These are phyloP conservation scores for Polysphondylium violaceum DNA, from an alignment of 78 protist species.

Conservation along the genomic window DNA sequence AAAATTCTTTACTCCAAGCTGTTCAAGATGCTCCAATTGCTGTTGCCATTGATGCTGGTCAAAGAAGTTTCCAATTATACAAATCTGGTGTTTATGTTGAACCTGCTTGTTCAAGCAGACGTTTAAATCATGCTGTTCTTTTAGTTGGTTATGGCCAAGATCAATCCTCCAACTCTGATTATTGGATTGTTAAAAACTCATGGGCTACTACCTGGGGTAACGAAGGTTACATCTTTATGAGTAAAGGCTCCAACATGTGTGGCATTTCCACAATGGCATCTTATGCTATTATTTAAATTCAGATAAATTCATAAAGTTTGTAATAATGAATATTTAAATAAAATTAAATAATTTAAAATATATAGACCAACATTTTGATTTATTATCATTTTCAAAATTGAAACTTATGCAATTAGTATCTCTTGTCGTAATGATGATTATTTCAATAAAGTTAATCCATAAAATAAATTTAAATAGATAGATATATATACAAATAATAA, in stretches of 20 bases:
- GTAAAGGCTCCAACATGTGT: constrained; percentile 78
- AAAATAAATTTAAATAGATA: no score
- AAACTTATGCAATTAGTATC: no score
- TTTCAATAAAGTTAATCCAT: no score
- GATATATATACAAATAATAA: no score
- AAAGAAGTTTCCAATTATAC: constrained; percentile 88
- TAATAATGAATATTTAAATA: no score
- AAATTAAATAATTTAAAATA: no score
- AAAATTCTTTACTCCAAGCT: constrained; percentile 40
- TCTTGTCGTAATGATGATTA: no score
- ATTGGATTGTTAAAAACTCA: constrained; percentile 93
- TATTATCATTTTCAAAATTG: background rate
- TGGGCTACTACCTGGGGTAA: constrained; percentile 92
- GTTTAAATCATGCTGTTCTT: constrained; percentile 89
- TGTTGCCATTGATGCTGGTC: constrained; percentile 93
- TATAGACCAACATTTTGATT: no score
- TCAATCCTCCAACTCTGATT: background rate
- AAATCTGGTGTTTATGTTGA: constrained; percentile 85
- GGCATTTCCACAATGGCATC: constrained; percentile 86
- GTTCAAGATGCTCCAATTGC: constrained; percentile 80
- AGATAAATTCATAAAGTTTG: no score
- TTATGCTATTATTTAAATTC: background rate
- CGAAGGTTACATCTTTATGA: constrained; percentile 83
- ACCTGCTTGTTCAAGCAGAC: constrained; percentile 76
- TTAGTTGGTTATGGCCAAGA: constrained; percentile 80